Percentiles rank a stretch among this genome's conserved stretches.
These are phyloP conservation scores for Arthroderma sp. DNA, from an alignment of 2,329 filamentous ascomycete genomes.

Conservation along the genomic window DNA sequence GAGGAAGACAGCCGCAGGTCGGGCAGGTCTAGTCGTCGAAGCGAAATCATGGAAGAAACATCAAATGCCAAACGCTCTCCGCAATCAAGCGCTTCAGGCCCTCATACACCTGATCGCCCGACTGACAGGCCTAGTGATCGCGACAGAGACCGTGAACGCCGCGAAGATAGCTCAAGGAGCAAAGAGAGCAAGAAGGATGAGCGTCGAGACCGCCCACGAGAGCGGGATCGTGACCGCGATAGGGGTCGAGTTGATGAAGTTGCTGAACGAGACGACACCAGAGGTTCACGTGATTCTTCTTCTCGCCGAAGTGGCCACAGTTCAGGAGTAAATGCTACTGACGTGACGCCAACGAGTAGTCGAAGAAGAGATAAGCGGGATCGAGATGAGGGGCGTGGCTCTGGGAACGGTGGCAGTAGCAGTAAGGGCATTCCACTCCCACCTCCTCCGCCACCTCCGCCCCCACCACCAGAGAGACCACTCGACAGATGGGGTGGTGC, in stretches of 20 bases:
- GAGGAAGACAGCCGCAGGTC: constrained; percentile 21
- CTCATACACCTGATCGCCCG: constrained; percentile 17
- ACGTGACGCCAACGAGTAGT: not conserved
- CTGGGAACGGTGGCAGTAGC: not conserved
- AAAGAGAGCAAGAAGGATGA: constrained; percentile 27
- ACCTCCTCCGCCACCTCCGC: constrained; percentile 9
- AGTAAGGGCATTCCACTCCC: not conserved
- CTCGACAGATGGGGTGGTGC: constrained; percentile 11
- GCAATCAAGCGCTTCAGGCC: constrained; percentile 20
- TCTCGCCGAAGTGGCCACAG: constrained; percentile 5
- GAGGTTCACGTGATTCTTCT: constrained; percentile 10
- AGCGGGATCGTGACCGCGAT: constrained; percentile 18
- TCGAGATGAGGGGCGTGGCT: constrained; percentile 4
- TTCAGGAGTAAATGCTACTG: constrained; percentile 3
- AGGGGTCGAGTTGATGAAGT: constrained; percentile 14
- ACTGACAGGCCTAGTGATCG: constrained; percentile 18
- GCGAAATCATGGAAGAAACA: constrained; percentile 27
- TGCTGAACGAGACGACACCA: constrained; percentile 4
- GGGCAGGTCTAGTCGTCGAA: constrained; percentile 21
- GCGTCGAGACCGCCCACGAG: constrained; percentile 25
- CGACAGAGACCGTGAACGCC: constrained; percentile 20
- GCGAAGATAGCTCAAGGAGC: constrained; percentile 21
- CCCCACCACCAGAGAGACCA: not conserved
- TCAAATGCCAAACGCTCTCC: constrained; percentile 24
- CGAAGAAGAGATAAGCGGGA: constrained; percentile 11